Conservation (phyloP, 192 early-diverging fungal species). For the Coemansia sp. region DNA sequence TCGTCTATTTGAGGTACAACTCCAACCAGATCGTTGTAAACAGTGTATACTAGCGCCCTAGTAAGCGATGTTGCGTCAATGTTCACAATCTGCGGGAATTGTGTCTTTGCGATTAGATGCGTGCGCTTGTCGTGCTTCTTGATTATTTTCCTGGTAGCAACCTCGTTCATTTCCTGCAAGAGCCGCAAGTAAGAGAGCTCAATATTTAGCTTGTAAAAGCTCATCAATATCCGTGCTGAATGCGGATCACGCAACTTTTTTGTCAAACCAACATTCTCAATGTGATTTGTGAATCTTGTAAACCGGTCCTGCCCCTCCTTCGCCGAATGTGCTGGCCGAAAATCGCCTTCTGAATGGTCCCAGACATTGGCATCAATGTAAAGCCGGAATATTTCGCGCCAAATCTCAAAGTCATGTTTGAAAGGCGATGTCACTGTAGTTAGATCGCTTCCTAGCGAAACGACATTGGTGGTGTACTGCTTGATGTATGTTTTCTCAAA, state of each 20-base stretch:
- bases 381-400: conserved; percentile 65
- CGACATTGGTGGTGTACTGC: conserved; percentile 61
- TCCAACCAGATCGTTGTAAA: conserved; percentile 65
- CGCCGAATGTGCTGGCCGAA: conserved; percentile 58
- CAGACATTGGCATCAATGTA: conserved; percentile 77
- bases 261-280: conserved; percentile 40
- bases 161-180: conserved; percentile 76
- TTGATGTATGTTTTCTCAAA: conserved; percentile 61
- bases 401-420: conserved; percentile 76
- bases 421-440: conserved; percentile 67
- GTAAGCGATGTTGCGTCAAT: conserved; percentile 51
- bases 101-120: conserved; percentile 59
- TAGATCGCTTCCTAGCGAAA: conserved; percentile 56
- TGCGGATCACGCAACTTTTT: conserved; percentile 32
- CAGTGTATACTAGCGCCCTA: conserved; percentile 61
- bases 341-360: conserved; percentile 63
- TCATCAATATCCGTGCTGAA: conserved; percentile 44
- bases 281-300: conserved; percentile 52
- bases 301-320: conserved; percentile 67
- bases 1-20: conserved; percentile 83
- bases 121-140: conserved; percentile 92
- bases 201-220: conserved; percentile 65
- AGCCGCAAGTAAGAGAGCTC: conserved; percentile 69
- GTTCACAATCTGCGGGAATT: conserved; percentile 49
- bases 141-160: conserved; percentile 79